Percentiles rank a stretch among this genome's conserved stretches.
These are phyloP conservation scores for Arabis alpina DNA, from an alignment of 345 rosid species.

Conservation along the genomic window DNA sequence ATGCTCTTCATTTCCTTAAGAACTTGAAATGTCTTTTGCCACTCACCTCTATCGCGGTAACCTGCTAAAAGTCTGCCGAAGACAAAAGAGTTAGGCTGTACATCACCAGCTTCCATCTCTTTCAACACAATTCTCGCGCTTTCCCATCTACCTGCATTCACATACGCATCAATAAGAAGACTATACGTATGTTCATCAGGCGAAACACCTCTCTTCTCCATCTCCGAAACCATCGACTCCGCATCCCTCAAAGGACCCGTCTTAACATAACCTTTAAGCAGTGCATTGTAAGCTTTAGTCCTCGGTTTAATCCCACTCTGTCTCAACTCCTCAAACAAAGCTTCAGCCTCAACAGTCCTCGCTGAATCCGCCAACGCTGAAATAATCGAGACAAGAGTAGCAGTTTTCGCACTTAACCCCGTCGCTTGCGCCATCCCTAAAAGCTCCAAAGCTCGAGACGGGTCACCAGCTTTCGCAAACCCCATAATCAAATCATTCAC, in stretches of 20 bases:
- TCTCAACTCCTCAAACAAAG: constrained; percentile 88
- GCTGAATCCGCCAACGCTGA: constrained; percentile 67
- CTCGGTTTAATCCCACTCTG: constrained; percentile 75
- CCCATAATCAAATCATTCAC: constrained; percentile 80
- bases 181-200: constrained; percentile 90
- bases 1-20: constrained; percentile 84
- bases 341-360: constrained; percentile 84
- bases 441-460: constrained; percentile 66
- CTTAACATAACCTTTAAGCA: constrained; percentile 85
- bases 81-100: constrained; percentile 75
- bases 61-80: constrained; percentile 81
- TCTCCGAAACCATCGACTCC: constrained; percentile 77
- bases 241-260: constrained; percentile 76
- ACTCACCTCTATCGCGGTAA: constrained; percentile 88
- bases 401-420: constrained; percentile 69
- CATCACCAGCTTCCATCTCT: constrained; percentile 84
- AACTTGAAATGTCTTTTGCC: constrained; percentile 94
- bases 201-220: constrained; percentile 83
- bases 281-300: constrained; percentile 82
- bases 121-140: constrained; percentile 90
- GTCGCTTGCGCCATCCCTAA: constrained; percentile 72
- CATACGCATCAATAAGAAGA: constrained; percentile 84
- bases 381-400: constrained; percentile 65
- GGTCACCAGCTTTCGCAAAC: constrained; percentile 82
- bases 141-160: constrained; percentile 93